phyloP scores from a whole-genome alignment of 441 rosid species.

The Hypseocharis bilobata region DNA sequence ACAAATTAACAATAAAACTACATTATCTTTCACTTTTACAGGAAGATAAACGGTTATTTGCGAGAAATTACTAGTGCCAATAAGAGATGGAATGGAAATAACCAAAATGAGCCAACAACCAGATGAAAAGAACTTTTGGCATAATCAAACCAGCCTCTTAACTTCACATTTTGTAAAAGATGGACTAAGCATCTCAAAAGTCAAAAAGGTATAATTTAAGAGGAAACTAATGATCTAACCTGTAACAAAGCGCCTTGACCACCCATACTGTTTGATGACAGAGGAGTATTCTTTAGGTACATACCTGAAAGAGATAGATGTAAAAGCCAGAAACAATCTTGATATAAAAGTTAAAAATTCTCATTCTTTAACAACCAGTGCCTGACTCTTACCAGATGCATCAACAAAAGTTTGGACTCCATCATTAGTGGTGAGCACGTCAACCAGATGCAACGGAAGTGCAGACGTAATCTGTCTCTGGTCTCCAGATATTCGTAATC shows the following conservation, averaged over 20 bases:
- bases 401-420: conserved; percentile 51
- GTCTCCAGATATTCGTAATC: conserved; percentile 59
- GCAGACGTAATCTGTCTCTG: conserved; percentile 67
- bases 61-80: no score
- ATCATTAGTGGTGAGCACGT: conserved; percentile 49
- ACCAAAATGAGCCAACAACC: not conserved
- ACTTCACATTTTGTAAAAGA: not conserved
- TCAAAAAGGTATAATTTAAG: not conserved
- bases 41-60: no score
- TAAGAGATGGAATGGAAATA: no score
- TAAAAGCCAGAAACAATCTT: conserved; percentile 9
- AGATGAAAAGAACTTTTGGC: not conserved
- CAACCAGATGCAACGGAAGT: conserved; percentile 78
- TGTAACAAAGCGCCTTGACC: conserved; percentile 63
- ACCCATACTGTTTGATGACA: conserved; percentile 45
- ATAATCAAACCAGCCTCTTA: not conserved
- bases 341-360: not conserved
- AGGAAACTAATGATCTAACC: conserved; percentile 35
- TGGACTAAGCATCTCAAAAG: no score
- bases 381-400: conserved; percentile 39
- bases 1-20: not conserved
- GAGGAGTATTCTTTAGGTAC: conserved; percentile 52
- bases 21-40: not conserved
- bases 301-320: conserved; percentile 41
- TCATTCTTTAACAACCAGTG: conserved; percentile 6